A percentile compares a stretch with the other conserved stretches of the same genome.
Evolutionary conservation across 345 rosid genomes (phyloP).

Genomic region (Eucalyptus albens): DNA sequence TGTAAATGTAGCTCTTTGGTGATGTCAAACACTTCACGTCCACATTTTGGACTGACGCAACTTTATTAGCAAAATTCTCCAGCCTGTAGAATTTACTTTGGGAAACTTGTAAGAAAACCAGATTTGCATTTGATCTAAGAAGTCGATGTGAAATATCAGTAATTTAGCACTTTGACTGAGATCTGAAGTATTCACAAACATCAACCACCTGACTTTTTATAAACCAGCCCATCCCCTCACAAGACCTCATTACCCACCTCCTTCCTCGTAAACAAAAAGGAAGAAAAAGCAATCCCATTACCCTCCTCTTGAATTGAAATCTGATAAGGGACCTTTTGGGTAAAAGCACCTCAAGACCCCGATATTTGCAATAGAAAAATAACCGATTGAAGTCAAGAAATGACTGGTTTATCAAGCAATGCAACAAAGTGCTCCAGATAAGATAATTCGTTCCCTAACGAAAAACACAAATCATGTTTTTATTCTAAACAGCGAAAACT

Average conservation of each 20-base stretch:
- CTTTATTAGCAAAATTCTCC: too few species aligned
- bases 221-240: neutral
- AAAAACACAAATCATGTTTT: neutral
- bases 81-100: too few species aligned
- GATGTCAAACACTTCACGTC: too few species aligned
- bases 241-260: neutral
- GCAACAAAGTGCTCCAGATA: constrained; percentile 7
- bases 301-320: neutral
- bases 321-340: neutral
- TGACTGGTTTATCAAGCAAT: neutral
- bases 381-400: neutral
- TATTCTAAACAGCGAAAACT: neutral
- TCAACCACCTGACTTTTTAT: neutral
- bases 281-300: neutral
- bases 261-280: fast-evolving
- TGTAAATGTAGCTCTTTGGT: too few species aligned
- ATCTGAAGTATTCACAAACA: neutral
- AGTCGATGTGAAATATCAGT: too few species aligned
- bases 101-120: too few species aligned
- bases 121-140: too few species aligned
- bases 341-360: neutral
- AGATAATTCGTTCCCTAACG: constrained; percentile 72
- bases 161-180: neutral
- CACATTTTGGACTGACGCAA: too few species aligned
- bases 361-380: neutral